phyloP scores from a whole-genome alignment of 23 red algal genomes.

The Gracilaria domingensis region DNA sequence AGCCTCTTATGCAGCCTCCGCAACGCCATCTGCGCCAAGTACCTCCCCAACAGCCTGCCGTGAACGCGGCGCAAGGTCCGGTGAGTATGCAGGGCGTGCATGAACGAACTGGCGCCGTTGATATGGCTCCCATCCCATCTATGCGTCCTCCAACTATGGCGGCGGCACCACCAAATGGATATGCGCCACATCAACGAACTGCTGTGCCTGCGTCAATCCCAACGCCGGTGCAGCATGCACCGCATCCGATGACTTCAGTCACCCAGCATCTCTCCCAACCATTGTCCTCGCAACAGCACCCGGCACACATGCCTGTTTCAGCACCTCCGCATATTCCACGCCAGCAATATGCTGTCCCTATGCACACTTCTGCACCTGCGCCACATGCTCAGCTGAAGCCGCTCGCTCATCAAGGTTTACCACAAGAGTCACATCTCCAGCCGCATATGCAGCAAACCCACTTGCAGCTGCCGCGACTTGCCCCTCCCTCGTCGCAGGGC shows the following conservation, averaged over 20 bases:
- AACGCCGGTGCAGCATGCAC: not conserved
- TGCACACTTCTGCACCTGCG: conserved; percentile 4
- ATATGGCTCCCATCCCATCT: conserved; percentile 35
- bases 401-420: not conserved
- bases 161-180: conserved; percentile 1
- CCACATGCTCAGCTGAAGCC: conserved; percentile 12
- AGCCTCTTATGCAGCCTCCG: not conserved
- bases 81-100: not conserved
- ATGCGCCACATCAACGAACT: not conserved
- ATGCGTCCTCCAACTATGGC: conserved; percentile 6
- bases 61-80: not conserved
- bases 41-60: not conserved
- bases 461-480: conserved; percentile 10
- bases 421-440: conserved; percentile 16
- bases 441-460: not conserved
- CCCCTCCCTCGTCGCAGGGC: not conserved
- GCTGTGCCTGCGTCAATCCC: not conserved
- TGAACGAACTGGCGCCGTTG: not conserved
- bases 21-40: conserved; percentile 3
- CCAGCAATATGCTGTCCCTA: not conserved
- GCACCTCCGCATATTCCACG: not conserved
- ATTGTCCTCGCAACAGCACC: not conserved
- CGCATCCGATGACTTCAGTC: not conserved
- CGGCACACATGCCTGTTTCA: not conserved
- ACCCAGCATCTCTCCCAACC: not conserved